These are phyloP conservation scores for Pharnaceum exiguum DNA, from an alignment of 148 eudicot species.

Conservation along the genomic window DNA sequence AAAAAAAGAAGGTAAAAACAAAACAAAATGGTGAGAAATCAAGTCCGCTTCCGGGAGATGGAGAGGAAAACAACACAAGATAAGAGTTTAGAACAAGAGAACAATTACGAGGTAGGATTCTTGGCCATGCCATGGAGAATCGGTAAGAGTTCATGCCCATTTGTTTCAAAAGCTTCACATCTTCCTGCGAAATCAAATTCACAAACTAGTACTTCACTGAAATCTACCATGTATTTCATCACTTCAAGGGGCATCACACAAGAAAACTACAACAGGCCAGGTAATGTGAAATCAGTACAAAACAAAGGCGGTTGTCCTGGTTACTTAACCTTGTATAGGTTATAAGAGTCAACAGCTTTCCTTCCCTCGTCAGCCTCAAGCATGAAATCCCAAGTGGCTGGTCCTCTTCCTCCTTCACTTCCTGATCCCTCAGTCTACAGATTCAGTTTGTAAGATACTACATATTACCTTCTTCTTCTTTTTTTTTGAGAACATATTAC, in stretches of 20 bases:
- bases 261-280: too few relatives aligned
- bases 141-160: conserved; percentile 26
- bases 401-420: conserved; percentile 15
- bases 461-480: too few relatives aligned
- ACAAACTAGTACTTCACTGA: not conserved
- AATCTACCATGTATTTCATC: too few relatives aligned
- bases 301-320: not conserved
- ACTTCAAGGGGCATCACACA: too few relatives aligned
- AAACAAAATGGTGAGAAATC: too few relatives aligned
- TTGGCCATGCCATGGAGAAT: conserved; percentile 32
- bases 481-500: too few relatives aligned
- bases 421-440: conserved; percentile 16
- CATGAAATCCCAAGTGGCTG: conserved; percentile 12
- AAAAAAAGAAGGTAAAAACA: too few relatives aligned
- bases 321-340: not conserved
- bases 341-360: conserved; percentile 8
- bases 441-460: too few relatives aligned
- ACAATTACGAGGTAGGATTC: conserved; percentile 24
- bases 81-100: not conserved
- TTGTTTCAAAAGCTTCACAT: conserved; percentile 24
- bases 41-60: too few relatives aligned
- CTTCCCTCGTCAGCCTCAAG: not conserved
- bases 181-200: conserved; percentile 15
- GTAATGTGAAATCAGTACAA: too few relatives aligned
- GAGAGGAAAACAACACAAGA: too few relatives aligned